These are phyloP conservation scores for Lachnellula cervina DNA, from an alignment of 2,329 filamentous ascomycete genomes.

Conservation along the genomic window DNA sequence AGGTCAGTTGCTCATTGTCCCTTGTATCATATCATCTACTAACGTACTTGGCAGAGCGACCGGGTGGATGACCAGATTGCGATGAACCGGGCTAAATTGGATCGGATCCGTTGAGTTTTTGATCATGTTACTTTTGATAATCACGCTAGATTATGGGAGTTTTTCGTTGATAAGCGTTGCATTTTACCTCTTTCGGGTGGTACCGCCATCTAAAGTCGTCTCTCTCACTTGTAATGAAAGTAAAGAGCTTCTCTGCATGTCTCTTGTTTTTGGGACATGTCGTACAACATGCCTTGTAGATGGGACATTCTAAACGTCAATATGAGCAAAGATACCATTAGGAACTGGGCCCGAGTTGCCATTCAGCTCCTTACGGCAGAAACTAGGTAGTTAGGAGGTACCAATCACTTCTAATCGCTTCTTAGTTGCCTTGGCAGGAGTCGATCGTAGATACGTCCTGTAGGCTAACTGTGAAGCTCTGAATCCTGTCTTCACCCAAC, in stretches of 20 bases:
- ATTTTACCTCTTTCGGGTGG: background rate
- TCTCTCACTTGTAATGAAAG: background rate
- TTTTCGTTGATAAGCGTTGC: background rate
- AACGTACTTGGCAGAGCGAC: slow-evolving; percentile 58
- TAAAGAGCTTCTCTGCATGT: background rate
- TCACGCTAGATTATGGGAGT: background rate
- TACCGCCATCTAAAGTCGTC: background rate
- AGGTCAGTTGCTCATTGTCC: slow-evolving; percentile 49
- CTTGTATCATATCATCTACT: slow-evolving; percentile 20
- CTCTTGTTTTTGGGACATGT: background rate
- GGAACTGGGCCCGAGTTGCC: too few relatives aligned
- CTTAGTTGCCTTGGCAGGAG: too few relatives aligned
- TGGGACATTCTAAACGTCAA: too few relatives aligned
- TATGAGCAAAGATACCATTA: too few relatives aligned
- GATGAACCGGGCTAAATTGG: slow-evolving; percentile 60
- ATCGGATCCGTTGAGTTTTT: slow-evolving; percentile 27
- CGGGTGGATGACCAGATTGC: slow-evolving; percentile 75
- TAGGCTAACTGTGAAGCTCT: too few relatives aligned
- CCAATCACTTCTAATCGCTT: too few relatives aligned
- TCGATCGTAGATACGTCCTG: too few relatives aligned
- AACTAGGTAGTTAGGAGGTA: too few relatives aligned
- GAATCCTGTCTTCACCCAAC: too few relatives aligned
- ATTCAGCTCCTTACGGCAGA: too few relatives aligned
- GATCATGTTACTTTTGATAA: background rate
- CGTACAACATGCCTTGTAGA: too few relatives aligned